phyloP scores from a whole-genome alignment of 192 early-diverging fungal genomes.

The Coemansia sp. region DNA sequence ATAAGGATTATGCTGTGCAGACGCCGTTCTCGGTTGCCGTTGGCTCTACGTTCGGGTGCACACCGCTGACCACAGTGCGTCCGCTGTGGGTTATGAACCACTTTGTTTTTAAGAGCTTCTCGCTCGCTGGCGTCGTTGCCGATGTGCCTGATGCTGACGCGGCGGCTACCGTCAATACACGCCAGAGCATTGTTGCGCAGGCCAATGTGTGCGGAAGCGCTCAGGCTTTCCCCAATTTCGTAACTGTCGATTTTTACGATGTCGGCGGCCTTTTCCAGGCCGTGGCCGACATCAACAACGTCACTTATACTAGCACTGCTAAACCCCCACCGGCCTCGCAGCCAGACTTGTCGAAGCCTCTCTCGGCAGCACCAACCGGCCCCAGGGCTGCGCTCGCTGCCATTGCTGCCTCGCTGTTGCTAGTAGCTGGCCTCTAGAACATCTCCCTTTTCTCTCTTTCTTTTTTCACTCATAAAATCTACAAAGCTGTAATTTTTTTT shows the following conservation, averaged over 20 bases:
- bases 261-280: slow-evolving; percentile 54
- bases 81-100: slow-evolving; percentile 75
- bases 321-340: not conserved
- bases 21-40: slow-evolving; percentile 62
- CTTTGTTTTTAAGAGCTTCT: slow-evolving; percentile 59
- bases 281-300: slow-evolving; percentile 57
- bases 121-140: slow-evolving; percentile 22
- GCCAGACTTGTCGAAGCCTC: not conserved
- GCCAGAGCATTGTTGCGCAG: slow-evolving; percentile 55
- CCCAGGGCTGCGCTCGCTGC: not conserved
- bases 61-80: slow-evolving; percentile 13
- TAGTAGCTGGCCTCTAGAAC: not conserved
- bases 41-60: slow-evolving; percentile 57
- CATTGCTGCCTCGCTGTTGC: slow-evolving; percentile 4
- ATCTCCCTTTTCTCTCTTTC: too few species aligned
- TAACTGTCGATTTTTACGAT: slow-evolving; percentile 76
- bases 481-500: not conserved
- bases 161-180: slow-evolving; percentile 57
- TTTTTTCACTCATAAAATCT: not conserved
- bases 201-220: slow-evolving; percentile 53
- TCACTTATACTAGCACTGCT: slow-evolving; percentile 11
- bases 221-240: slow-evolving; percentile 61
- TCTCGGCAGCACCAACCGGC: not conserved
- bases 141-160: slow-evolving; percentile 57
- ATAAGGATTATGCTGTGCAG: slow-evolving; percentile 67